phyloP scores from a whole-genome alignment of 768 basidiomycete species.

The Phaeotremella skinneri region DNA sequence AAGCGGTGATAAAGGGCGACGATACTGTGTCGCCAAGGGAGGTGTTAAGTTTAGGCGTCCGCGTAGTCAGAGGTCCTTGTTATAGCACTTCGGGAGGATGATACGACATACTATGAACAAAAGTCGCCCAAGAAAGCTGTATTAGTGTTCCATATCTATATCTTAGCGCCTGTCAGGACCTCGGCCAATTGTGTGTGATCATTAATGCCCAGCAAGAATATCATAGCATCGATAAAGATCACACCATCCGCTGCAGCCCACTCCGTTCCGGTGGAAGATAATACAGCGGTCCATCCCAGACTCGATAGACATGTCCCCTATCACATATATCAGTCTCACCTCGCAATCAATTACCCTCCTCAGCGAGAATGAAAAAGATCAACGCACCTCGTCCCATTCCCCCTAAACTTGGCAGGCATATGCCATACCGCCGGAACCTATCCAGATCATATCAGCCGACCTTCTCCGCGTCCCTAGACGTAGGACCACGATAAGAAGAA shows the following conservation, averaged over 20 bases:
- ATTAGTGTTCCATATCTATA: neutral
- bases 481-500: neutral
- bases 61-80: too few species aligned
- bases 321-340: too few species aligned
- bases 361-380: neutral
- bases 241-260: conserved; percentile 21
- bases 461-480: too few species aligned
- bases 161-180: too few species aligned
- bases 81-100: too few species aligned
- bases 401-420: conserved; percentile 46
- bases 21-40: too few species aligned
- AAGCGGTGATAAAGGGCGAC: too few species aligned
- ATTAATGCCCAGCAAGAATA: too few species aligned
- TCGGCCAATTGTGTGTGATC: too few species aligned
- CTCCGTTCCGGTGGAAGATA: conserved; percentile 46
- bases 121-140: neutral
- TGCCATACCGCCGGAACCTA: conserved; percentile 54
- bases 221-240: too few species aligned
- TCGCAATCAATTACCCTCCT: neutral
- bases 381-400: conserved; percentile 37
- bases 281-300: conserved; percentile 49
- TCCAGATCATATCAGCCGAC: conserved; percentile 12
- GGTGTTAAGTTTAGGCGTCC: too few species aligned
- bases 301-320: conserved; percentile 44
- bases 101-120: too few species aligned